Conservation (phyloP, 2,329 filamentous ascomycete species). For the Colletotrichum sojae region DNA sequence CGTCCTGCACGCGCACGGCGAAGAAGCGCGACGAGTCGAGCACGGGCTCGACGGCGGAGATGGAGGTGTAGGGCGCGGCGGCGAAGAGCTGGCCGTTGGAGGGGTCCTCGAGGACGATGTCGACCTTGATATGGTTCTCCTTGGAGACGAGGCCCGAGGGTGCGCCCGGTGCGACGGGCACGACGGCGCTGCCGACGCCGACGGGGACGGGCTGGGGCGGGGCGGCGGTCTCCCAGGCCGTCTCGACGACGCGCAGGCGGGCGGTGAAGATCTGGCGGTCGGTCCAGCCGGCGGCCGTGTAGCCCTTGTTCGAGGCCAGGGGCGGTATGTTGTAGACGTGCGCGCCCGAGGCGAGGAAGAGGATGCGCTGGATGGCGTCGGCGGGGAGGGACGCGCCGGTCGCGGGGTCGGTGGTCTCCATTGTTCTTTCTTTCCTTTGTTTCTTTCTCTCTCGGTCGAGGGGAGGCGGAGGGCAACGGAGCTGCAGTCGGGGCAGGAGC, state of each 20-base stretch:
- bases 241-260: conserved; percentile 84
- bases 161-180: conserved; percentile 34
- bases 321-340: conserved; percentile 93
- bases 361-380: conserved; percentile 87
- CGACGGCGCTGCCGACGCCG: conserved; percentile 35
- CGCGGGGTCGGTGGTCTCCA: conserved; percentile 78
- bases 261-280: conserved; percentile 87
- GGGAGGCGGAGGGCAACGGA: not conserved
- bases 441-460: not conserved
- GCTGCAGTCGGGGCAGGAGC: not conserved
- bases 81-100: conserved; percentile 83
- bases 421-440: conserved; percentile 48
- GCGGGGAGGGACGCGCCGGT: conserved; percentile 77
- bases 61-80: conserved; percentile 81
- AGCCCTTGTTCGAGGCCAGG: conserved; percentile 81
- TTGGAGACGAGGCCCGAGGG: conserved; percentile 41
- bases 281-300: conserved; percentile 85
- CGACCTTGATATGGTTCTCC: conserved; percentile 74
- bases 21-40: conserved; percentile 88
- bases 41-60: conserved; percentile 80
- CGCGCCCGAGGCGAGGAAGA: conserved; percentile 81
- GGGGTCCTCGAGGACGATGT: conserved; percentile 85
- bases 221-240: conserved; percentile 64
- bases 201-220: conserved; percentile 43
- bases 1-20: conserved; percentile 83